These are phyloP conservation scores for Alternaria novae-zelandiae DNA, from an alignment of 2,329 filamentous ascomycete species.

Conservation along the genomic window DNA sequence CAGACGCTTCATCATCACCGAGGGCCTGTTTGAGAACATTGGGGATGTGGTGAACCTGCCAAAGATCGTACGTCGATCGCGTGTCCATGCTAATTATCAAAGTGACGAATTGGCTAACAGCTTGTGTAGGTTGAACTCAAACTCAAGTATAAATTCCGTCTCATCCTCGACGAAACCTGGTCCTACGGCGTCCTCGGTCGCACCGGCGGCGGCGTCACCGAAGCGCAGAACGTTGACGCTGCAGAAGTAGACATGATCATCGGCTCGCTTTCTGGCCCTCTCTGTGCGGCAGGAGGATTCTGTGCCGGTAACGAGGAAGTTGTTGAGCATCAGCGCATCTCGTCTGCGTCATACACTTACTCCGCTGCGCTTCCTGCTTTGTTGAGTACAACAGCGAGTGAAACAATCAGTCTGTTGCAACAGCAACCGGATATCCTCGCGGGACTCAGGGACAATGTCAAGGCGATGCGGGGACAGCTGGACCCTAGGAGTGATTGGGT, in stretches of 20 bases:
- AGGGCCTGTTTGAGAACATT: conserved; percentile 89
- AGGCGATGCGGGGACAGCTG: conserved; percentile 81
- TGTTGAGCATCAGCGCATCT: conserved; percentile 94
- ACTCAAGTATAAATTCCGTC: conserved; percentile 94
- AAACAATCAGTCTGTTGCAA: conserved; percentile 85
- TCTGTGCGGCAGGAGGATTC: conserved; percentile 94
- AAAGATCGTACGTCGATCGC: conserved; percentile 69
- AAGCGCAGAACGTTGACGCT: conserved; percentile 95
- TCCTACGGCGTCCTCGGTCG: conserved; percentile 94
- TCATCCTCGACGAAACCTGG: conserved; percentile 97
- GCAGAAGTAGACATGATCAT: conserved; percentile 96
- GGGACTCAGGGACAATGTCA: conserved; percentile 84
- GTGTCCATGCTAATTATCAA: neutral
- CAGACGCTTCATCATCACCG: conserved; percentile 92
- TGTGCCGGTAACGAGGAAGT: conserved; percentile 91
- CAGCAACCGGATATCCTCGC: conserved; percentile 81
- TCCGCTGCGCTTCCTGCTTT: conserved; percentile 94
- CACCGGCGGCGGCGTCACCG: conserved; percentile 89
- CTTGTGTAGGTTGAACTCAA: conserved; percentile 78
- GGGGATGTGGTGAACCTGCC: conserved; percentile 87
- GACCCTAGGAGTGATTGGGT: conserved; percentile 96
- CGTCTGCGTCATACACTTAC: conserved; percentile 90
- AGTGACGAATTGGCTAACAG: conserved; percentile 7
- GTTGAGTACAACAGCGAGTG: conserved; percentile 92
- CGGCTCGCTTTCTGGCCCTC: conserved; percentile 85